These are phyloP conservation scores for Mortierella alpina DNA, from an alignment of 192 early-diverging fungal genomes.

Conservation along the genomic window DNA sequence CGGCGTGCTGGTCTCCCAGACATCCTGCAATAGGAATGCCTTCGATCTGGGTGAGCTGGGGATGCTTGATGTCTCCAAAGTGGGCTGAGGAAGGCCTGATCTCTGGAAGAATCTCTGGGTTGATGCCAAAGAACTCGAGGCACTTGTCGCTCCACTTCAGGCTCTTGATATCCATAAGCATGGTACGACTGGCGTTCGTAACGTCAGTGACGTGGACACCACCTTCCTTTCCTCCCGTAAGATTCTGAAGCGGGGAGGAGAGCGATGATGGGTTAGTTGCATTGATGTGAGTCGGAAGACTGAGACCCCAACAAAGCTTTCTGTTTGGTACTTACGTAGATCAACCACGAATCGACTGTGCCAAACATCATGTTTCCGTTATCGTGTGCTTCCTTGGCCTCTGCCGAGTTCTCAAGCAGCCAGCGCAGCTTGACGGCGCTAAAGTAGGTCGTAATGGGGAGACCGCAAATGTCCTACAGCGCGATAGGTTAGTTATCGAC, in stretches of 20 bases:
- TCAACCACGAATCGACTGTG: constrained; percentile 94
- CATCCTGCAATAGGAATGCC: constrained; percentile 88
- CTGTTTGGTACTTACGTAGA: constrained; percentile 70
- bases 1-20: constrained; percentile 95
- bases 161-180: constrained; percentile 90
- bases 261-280: neutral
- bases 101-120: constrained; percentile 72
- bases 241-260: constrained; percentile 62
- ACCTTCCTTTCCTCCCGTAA: constrained; percentile 81
- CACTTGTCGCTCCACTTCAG: constrained; percentile 84
- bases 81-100: constrained; percentile 85
- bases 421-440: constrained; percentile 92
- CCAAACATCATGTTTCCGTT: constrained; percentile 83
- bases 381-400: constrained; percentile 79
- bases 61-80: constrained; percentile 67
- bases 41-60: constrained; percentile 63
- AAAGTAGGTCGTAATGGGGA: constrained; percentile 94
- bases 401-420: constrained; percentile 86
- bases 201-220: constrained; percentile 89
- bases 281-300: neutral
- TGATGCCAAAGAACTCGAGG: constrained; percentile 82
- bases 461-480: constrained; percentile 74
- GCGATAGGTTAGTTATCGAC: neutral
- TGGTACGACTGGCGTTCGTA: constrained; percentile 94
- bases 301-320: neutral